A percentile compares a stretch with the other conserved stretches of the same genome.
phyloP scores from a whole-genome alignment of 805 yeast genomes.

The Ogataea dorogensis region DNA sequence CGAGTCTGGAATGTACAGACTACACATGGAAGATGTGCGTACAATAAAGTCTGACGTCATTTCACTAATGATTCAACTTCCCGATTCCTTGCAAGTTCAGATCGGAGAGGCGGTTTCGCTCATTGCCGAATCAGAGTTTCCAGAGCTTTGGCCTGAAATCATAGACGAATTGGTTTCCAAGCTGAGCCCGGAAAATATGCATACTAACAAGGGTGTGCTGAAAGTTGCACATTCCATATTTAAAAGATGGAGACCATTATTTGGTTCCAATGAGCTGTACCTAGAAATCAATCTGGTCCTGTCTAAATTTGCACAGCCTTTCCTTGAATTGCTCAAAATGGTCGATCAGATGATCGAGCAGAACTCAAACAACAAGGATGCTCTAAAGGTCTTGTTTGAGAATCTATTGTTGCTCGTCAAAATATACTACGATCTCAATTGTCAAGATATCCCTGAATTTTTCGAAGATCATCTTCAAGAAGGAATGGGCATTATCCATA shows the following conservation, averaged over 20 bases:
- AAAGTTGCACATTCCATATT: constrained; percentile 94
- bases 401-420: constrained; percentile 70
- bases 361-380: constrained; percentile 44
- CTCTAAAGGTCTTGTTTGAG: constrained; percentile 59
- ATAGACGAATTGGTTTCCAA: constrained; percentile 70
- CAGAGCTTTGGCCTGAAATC: constrained; percentile 80
- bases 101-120: constrained; percentile 90
- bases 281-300: constrained; percentile 84
- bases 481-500: constrained; percentile 81
- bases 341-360: constrained; percentile 64
- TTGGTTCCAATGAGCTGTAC: constrained; percentile 86
- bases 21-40: constrained; percentile 59
- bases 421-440: constrained; percentile 88
- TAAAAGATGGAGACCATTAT: constrained; percentile 94
- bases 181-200: constrained; percentile 64
- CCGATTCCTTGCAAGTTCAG: constrained; percentile 81
- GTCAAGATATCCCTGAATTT: constrained; percentile 97
- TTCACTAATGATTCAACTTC: constrained; percentile 80
- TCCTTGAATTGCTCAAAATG: constrained; percentile 60
- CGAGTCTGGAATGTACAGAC: constrained; percentile 76
- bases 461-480: constrained; percentile 83
- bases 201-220: constrained; percentile 78
- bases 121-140: constrained; percentile 96
- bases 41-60: constrained; percentile 75
- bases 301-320: constrained; percentile 79